Percentiles rank a stretch among this genome's conserved stretches.
Conservation (phyloP, 257 asterid genomes). For the Cynanchum wilfordii region DNA sequence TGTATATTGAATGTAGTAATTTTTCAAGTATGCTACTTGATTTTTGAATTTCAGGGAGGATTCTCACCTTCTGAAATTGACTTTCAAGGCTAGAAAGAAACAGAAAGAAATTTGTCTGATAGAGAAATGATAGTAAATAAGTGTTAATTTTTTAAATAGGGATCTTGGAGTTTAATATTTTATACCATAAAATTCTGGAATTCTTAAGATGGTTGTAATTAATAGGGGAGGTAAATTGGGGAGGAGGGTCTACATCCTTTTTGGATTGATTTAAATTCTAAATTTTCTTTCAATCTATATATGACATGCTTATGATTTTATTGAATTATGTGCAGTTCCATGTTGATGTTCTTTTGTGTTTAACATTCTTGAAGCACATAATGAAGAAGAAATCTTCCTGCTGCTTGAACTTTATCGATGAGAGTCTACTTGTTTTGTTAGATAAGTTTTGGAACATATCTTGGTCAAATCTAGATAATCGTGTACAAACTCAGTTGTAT, state of each 20-base stretch:
- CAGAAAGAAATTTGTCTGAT: too few species aligned
- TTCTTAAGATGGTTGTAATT: too few species aligned
- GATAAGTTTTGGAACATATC: not conserved
- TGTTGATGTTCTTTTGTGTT: slow-evolving; percentile 26
- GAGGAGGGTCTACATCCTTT: not conserved
- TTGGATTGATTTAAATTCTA: not conserved
- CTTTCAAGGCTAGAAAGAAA: too few species aligned
- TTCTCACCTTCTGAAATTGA: too few species aligned
- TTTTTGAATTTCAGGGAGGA: too few species aligned
- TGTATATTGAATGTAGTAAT: too few species aligned
- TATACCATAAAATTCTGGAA: too few species aligned
- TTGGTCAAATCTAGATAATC: not conserved
- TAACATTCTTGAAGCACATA: slow-evolving; percentile 93
- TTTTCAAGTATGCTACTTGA: too few species aligned
- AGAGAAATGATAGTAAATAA: too few species aligned
- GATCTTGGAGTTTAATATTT: too few species aligned
- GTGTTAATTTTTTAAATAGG: too few species aligned
- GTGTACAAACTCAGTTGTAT: slow-evolving; percentile 5
- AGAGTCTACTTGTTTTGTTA: slow-evolving; percentile 34
- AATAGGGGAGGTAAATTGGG: too few species aligned
- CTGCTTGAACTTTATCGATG: slow-evolving; percentile 86
- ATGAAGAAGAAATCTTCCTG: slow-evolving; percentile 81
- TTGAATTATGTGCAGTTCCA: slow-evolving; percentile 10
- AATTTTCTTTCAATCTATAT: not conserved
- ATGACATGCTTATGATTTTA: not conserved